Conservation (phyloP, 345 rosid species). For the Viola odorata region DNA sequence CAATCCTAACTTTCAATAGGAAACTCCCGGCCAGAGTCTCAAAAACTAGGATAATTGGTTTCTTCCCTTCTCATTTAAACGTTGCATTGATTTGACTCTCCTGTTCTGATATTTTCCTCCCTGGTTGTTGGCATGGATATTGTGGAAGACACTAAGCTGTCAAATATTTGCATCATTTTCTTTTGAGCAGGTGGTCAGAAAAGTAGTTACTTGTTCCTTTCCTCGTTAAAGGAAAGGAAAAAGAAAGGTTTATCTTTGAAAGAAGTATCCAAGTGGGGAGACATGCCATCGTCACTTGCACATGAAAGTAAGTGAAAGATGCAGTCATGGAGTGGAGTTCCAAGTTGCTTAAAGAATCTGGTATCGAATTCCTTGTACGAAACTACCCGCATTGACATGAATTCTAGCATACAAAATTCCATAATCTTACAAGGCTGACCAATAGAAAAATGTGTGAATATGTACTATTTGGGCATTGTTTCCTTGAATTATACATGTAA, state of each 20-base stretch:
- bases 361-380: constrained; percentile 10
- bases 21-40: too few species aligned
- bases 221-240: constrained; percentile 5
- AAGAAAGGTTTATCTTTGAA: not conserved
- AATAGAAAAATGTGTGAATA: not conserved
- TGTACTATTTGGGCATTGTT: too few species aligned
- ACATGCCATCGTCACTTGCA: constrained; percentile 6
- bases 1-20: too few species aligned
- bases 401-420: not conserved
- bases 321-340: constrained; percentile 1
- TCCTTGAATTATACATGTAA: not conserved
- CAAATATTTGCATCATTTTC: constrained; percentile 7
- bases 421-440: not conserved
- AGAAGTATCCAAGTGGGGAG: constrained; percentile 16
- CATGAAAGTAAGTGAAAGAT: constrained; percentile 3
- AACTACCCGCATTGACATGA: not conserved
- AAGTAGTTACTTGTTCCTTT: constrained; percentile 11
- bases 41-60: too few species aligned
- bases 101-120: not conserved
- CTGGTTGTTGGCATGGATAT: constrained; percentile 3
- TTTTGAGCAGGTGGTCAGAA: not conserved
- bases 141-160: not conserved
- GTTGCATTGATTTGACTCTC: too few species aligned
- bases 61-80: too few species aligned
- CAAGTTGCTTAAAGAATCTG: constrained; percentile 14